These are phyloP conservation scores for Aspergillus taichungensis DNA, from an alignment of 495 filamentous ascomycete genomes.

Conservation along the genomic window DNA sequence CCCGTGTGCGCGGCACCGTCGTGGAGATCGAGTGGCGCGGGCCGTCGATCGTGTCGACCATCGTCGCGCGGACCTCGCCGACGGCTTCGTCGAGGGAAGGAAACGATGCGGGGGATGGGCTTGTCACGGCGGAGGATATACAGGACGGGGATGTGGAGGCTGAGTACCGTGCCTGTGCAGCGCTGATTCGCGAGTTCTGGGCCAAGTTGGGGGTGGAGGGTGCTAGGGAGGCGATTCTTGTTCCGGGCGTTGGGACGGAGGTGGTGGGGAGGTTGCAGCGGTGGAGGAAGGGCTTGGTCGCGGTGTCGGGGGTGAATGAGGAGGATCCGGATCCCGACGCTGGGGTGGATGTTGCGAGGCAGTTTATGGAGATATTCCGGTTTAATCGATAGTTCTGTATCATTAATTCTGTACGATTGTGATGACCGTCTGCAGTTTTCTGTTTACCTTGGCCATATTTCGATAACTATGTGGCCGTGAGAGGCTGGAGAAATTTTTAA, in stretches of 20 bases:
- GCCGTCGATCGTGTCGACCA: slow-evolving; percentile 27
- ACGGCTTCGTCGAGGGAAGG: not conserved
- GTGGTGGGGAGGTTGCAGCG: slow-evolving; percentile 22
- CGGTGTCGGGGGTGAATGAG: slow-evolving; percentile 5
- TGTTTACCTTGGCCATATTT: no score
- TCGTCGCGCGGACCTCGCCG: slow-evolving; percentile 7
- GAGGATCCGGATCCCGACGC: slow-evolving; percentile 31
- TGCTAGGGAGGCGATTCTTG: slow-evolving; percentile 33
- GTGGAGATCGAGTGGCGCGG: slow-evolving; percentile 38
- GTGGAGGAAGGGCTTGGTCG: slow-evolving; percentile 8
- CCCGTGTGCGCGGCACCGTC: slow-evolving; percentile 30
- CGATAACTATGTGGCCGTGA: no score
- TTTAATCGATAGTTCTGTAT: slow-evolving; percentile 29
- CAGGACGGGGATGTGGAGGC: slow-evolving; percentile 35
- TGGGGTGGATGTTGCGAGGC: slow-evolving; percentile 37
- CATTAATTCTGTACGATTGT: not conserved
- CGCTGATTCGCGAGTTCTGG: slow-evolving; percentile 39
- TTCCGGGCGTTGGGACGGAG: slow-evolving; percentile 35
- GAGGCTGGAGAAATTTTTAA: no score
- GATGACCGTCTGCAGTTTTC: no score
- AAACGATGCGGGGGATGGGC: slow-evolving; percentile 18
- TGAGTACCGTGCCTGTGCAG: slow-evolving; percentile 30
- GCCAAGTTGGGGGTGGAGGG: slow-evolving; percentile 23
- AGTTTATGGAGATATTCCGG: slow-evolving; percentile 41
- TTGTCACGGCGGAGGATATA: slow-evolving; percentile 21